Conservation (phyloP, 148 eudicot species). For the Rheum nobile region DNA sequence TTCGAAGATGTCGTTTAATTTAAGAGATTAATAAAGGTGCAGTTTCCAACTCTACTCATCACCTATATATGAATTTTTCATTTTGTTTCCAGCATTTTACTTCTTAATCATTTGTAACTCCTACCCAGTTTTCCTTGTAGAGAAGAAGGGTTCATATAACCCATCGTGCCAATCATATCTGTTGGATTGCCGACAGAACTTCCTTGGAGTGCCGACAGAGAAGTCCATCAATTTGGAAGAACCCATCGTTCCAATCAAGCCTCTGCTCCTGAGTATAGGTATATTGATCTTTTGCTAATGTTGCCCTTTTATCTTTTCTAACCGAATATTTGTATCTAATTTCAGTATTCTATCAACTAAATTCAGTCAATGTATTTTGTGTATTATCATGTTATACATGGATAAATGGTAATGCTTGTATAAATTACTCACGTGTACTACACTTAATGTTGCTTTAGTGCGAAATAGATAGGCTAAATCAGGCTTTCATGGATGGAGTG, state of each 20-base stretch:
- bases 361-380: no score
- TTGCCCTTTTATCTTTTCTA: neutral
- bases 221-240: constrained; percentile 98
- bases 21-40: constrained; percentile 43
- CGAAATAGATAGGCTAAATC: neutral
- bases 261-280: constrained; percentile 98
- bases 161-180: no score
- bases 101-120: neutral
- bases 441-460: neutral
- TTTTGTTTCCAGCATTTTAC: neutral
- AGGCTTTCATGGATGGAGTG: neutral
- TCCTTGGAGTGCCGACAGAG: constrained; percentile 99
- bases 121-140: constrained; percentile 22
- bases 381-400: neutral
- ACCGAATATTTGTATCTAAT: neutral
- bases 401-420: neutral
- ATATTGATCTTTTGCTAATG: constrained; percentile 1
- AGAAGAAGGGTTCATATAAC: constrained; percentile 94
- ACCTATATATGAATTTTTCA: neutral
- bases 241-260: constrained; percentile 98
- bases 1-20: no score
- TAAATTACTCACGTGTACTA: neutral
- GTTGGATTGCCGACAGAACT: no score
- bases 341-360: neutral
- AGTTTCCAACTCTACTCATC: constrained; percentile 47